Evolutionary conservation across 1,139 yeast genomes (phyloP), one percentile per base, ranked within the genome.

Genomic region (Scheffersomyces cryptocercus): DNA sequence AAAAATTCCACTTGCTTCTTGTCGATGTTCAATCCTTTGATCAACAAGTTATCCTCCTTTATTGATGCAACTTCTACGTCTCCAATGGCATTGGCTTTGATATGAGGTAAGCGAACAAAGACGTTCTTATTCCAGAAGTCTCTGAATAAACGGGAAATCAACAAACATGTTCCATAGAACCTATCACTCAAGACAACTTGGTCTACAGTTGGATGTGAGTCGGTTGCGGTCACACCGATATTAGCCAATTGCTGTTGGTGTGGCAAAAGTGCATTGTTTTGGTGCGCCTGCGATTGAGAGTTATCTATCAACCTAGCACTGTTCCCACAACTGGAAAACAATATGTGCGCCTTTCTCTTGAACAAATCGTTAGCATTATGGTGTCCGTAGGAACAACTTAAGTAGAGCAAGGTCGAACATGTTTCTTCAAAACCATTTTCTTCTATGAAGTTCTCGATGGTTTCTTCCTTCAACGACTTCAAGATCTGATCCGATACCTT

Each of bases 131-230:
- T 77, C 99, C 99, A 95, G 42, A 82, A 71, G 29, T 84, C 84
- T 50, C 95, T 77, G 53, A 93, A 80, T 15, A 90, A 66, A 56
- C 99, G 79, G 1, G 96, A 78, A 31, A 90, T 68, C 47, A 91
- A 78, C 36, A 90, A 76, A 14, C 95, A 84, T n/a, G 90, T 79
- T 40, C 97, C 98, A 62, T 89, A 93, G 56, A 91, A 90, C 51
- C 97, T 74, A 53, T 96, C 96, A 66, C 97, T 88, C 50, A 93
- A 75, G 30, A 88, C 81, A 8, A 93, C 96, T 58, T 85, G 84
- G 52, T 85, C 90, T 37, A 85, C 75, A 29, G 73, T 62, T 2
- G 73, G 70, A 40, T 68, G 72, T 3, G 60, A 35, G 6, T 56
- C 62, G 2, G 41, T 36, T 5, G 47, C n/a, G n/a, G 40, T 43